phyloP scores from a whole-genome alignment of 1,284 basidiomycete species.

The Hemileccinum hortonii region DNA sequence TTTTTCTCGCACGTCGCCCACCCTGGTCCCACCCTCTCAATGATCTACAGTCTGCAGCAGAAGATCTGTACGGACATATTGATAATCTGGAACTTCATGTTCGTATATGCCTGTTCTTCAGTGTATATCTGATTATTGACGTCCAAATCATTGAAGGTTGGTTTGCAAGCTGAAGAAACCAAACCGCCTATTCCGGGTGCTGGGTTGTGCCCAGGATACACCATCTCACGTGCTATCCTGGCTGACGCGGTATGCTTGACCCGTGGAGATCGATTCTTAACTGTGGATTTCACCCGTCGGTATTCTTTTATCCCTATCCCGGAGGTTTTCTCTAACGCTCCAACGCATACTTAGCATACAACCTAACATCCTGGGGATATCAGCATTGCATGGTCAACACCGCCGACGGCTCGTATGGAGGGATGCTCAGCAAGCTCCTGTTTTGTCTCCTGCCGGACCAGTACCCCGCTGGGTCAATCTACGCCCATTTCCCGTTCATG shows the following conservation, averaged over 20 bases:
- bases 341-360: slow-evolving; percentile 48
- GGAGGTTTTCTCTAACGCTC: not conserved
- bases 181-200: slow-evolving; percentile 73
- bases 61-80: slow-evolving; percentile 69
- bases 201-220: slow-evolving; percentile 84
- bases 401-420: slow-evolving; percentile 70
- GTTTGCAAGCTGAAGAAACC: slow-evolving; percentile 75
- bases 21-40: slow-evolving; percentile 10
- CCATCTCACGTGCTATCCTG: slow-evolving; percentile 82
- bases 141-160: slow-evolving; percentile 43
- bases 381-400: slow-evolving; percentile 64
- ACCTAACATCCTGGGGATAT: slow-evolving; percentile 77
- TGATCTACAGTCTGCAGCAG: slow-evolving; percentile 55
- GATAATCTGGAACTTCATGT: slow-evolving; percentile 77
- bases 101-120: slow-evolving; percentile 15
- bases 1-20: no score
- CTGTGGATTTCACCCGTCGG: slow-evolving; percentile 69
- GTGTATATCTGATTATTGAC: not conserved
- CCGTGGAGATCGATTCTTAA: slow-evolving; percentile 78
- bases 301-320: slow-evolving; percentile 7
- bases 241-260: slow-evolving; percentile 76
- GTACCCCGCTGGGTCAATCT: slow-evolving; percentile 58
- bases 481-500: slow-evolving; percentile 67
- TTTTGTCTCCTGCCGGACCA: slow-evolving; percentile 67
- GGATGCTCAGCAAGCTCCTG: slow-evolving; percentile 70